These are phyloP conservation scores for Macrocybe sp. DNA, from an alignment of 1,284 basidiomycete genomes.

Conservation along the genomic window DNA sequence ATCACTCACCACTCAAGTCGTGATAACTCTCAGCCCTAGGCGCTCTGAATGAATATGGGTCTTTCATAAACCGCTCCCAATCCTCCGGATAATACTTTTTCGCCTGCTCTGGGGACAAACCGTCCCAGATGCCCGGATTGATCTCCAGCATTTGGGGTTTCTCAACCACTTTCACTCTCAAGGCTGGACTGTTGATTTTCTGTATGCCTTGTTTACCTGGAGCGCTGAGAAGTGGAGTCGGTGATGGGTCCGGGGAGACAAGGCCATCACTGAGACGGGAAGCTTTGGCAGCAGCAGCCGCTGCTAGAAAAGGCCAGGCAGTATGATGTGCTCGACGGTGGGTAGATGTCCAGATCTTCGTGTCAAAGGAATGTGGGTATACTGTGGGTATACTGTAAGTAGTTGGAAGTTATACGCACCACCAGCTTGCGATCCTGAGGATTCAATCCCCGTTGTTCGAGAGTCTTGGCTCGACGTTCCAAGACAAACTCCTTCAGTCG, in stretches of 20 bases:
- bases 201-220: constrained; percentile 12
- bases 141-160: constrained; percentile 97
- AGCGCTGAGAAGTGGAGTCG: neutral
- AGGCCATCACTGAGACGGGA: constrained; percentile 5
- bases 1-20: constrained; percentile 29
- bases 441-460: constrained; percentile 64
- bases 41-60: constrained; percentile 92
- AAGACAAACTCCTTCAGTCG: constrained; percentile 81
- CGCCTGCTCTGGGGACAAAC: constrained; percentile 87
- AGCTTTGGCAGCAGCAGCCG: constrained; percentile 13
- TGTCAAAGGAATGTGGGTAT: neutral
- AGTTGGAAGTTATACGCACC: constrained; percentile 37
- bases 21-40: constrained; percentile 93
- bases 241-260: constrained; percentile 14
- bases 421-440: constrained; percentile 67
- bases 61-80: constrained; percentile 88
- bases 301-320: constrained; percentile 86
- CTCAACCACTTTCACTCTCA: constrained; percentile 82
- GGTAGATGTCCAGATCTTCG: constrained; percentile 94
- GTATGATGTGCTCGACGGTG: constrained; percentile 91
- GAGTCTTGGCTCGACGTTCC: constrained; percentile 64
- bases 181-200: constrained; percentile 19
- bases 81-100: constrained; percentile 90
- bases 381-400: neutral
- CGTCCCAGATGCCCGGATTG: constrained; percentile 97